A percentile compares a stretch with the other conserved stretches of the same genome.
Evolutionary conservation across 352 stramenopile genomes (phyloP).

Genomic region (Elongisporangium undulatum): DNA sequence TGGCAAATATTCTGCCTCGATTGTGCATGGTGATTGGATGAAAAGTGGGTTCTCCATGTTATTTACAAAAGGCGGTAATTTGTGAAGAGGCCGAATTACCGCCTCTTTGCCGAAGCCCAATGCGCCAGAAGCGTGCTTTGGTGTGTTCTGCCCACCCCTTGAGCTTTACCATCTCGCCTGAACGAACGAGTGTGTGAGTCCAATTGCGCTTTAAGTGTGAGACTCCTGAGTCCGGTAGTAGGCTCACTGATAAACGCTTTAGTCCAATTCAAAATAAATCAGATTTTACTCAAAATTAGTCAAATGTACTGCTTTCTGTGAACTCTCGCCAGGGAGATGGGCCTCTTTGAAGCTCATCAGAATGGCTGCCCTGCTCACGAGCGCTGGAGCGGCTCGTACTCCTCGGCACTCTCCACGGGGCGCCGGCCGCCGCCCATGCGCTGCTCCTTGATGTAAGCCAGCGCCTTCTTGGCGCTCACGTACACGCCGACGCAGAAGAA

Average conservation of each 20-base stretch:
- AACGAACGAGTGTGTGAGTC: no score
- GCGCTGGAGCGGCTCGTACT: background rate
- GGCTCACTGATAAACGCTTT: background rate
- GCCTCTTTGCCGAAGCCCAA: no score
- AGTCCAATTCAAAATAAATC: background rate
- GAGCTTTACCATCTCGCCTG: no score
- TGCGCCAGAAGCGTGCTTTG: no score
- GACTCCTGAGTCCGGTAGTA: no score
- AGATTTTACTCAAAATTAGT: no score
- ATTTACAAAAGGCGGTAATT: background rate
- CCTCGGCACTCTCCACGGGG: background rate
- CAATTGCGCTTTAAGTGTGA: no score
- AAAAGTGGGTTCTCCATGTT: background rate
- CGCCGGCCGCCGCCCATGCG: constrained; percentile 17
- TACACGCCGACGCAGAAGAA: constrained; percentile 66
- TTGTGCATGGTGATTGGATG: background rate
- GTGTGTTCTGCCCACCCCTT: no score
- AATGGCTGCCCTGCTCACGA: background rate
- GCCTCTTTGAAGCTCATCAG: background rate
- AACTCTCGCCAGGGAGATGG: background rate
- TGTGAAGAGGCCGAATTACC: background rate
- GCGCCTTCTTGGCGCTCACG: constrained; percentile 29
- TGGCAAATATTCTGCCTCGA: background rate
- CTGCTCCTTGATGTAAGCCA: constrained; percentile 50
- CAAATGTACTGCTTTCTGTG: background rate